Evolutionary conservation across 192 early-diverging fungal species (phyloP), one percentile per base, ranked within the genome.

Genomic region (Neocallimastix lanati): DNA sequence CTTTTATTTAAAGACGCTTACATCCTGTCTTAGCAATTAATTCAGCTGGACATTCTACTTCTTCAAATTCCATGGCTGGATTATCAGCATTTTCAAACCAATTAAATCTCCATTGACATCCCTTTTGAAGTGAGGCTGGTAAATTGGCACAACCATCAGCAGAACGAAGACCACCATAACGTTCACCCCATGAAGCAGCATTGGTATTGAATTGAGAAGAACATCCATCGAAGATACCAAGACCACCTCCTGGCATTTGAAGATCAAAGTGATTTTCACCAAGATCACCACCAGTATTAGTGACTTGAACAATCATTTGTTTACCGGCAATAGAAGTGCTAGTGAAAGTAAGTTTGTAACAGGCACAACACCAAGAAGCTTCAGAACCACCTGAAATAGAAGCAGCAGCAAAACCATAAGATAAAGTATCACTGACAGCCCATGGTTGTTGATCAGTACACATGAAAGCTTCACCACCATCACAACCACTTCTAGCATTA

Each of bases 161-260:
- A 15, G 40, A 78, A 13, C 28, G 18, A 29, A 80, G 76, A 28
- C 80, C 80, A 28, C 80, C 80, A 36, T 80, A 80, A 29, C 80
- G 80, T 29, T 28, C 28, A 29, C 80, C 80, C 80, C 80, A 80
- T 12, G 80, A 78, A 21, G 76, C 79, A 28, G 80, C 80, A 29
- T 80, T 78, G 18, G 79, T 78, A 21, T 78, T 78, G 28, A 80
- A 80, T 33, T 80, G 80, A 28, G 76, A 30, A 12, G 80, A 80
- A 33, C 80, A 80, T 14, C 80, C 80, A 36, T 80, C 80, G 12
- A 80, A 80, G 12, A 80, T 80, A 29, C 80, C 80, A 30, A 80
- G n/a, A n/a, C n/a, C n/a, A n/a, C n/a, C n/a, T n/a, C n/a, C n/a
- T n/a, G n/a, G n/a, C n/a, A n/a, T n/a, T n/a, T n/a, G 77, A 77